A percentile compares a stretch with the other conserved stretches of the same genome.
phyloP scores from a whole-genome alignment of 139 green algal genomes.

The Volvox africanus region DNA sequence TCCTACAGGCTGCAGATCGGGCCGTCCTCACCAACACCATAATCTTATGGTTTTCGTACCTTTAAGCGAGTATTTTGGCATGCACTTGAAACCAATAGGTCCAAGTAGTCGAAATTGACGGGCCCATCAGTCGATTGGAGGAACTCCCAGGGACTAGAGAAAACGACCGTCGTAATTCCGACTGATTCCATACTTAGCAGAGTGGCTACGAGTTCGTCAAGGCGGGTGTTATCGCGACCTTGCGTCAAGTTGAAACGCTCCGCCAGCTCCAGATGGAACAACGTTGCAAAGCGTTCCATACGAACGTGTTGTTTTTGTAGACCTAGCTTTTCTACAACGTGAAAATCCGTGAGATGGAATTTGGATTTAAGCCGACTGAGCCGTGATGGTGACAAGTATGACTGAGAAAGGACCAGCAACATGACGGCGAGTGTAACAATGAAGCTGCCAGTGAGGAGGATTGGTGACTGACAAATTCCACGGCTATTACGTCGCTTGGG shows the following conservation, averaged over 20 bases:
- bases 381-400: not conserved
- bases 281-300: not conserved
- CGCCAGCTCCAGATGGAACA: conserved; percentile 15
- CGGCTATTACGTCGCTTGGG: not conserved
- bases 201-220: not conserved
- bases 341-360: not conserved
- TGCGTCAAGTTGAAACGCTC: conserved; percentile 4
- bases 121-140: not conserved
- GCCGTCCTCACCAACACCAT: too few species aligned
- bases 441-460: not conserved
- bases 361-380: not conserved
- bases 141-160: conserved; percentile 16
- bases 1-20: too few species aligned
- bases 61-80: conserved; percentile 17
- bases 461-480: not conserved
- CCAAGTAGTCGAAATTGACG: not conserved
- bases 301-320: not conserved
- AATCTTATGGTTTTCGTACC: not conserved
- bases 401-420: not conserved
- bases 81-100: not conserved
- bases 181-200: not conserved
- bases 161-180: not conserved
- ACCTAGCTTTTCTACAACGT: not conserved
- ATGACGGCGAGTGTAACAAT: not conserved
- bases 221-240: not conserved